phyloP scores from a whole-genome alignment of 352 stramenopile genomes.

The Phytophthora hybrid region DNA sequence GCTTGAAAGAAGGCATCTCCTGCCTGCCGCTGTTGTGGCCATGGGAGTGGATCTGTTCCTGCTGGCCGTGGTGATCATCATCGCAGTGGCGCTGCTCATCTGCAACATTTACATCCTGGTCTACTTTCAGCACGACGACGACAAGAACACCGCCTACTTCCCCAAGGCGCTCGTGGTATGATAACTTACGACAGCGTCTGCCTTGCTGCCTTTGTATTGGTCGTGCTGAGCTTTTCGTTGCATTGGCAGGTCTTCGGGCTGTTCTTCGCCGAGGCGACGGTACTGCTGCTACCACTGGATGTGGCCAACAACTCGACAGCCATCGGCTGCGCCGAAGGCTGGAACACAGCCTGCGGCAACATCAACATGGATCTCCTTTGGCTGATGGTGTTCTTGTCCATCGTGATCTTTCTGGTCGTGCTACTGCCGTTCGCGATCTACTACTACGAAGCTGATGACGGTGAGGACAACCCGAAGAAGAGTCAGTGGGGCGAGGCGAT shows the following conservation, averaged over 20 bases:
- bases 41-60: conserved; percentile 89
- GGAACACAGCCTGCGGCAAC: conserved; percentile 92
- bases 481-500: conserved; percentile 74
- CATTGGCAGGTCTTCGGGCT: conserved; percentile 73
- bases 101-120: conserved; percentile 93
- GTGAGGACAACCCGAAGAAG: conserved; percentile 61
- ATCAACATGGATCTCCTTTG: conserved; percentile 97
- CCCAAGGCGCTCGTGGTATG: conserved; percentile 89
- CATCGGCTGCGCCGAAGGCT: conserved; percentile 84
- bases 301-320: conserved; percentile 93
- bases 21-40: not conserved
- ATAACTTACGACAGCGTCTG: not conserved
- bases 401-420: conserved; percentile 95
- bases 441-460: conserved; percentile 97
- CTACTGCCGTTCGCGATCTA: conserved; percentile 98
- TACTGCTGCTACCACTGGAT: conserved; percentile 95
- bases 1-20: not conserved
- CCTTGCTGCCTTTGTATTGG: not conserved
- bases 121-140: conserved; percentile 94
- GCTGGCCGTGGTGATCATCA: conserved; percentile 89
- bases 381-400: conserved; percentile 96
- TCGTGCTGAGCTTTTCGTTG: conserved; percentile 1
- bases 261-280: conserved; percentile 85
- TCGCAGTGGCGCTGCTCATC: conserved; percentile 86
- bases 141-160: conserved; percentile 94